Percentiles rank a stretch among this genome's conserved stretches.
Conservation (phyloP, 2,329 filamentous ascomycete genomes). For the Colletotrichum trifolii region DNA sequence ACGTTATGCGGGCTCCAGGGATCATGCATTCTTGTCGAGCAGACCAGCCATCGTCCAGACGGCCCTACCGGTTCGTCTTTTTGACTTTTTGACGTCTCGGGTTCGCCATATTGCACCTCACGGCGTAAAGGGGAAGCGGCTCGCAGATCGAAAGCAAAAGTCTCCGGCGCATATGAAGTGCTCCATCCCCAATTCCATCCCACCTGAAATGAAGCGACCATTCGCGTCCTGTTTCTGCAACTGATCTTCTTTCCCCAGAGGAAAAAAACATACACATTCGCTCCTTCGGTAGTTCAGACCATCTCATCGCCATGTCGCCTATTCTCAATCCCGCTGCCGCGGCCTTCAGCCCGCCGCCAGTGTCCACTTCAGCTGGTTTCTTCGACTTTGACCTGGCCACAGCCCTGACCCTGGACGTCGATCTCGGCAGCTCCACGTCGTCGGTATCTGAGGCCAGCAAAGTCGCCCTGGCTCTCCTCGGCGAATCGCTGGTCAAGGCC, state of each 20-base stretch:
- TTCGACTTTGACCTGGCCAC: slow-evolving; percentile 4
- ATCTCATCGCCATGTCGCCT: slow-evolving; percentile 2
- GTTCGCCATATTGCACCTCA: slow-evolving; percentile 2
- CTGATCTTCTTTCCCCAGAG: no score
- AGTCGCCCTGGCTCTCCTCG: slow-evolving; percentile 9
- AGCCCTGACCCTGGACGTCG: not conserved
- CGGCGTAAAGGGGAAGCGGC: slow-evolving; percentile 10
- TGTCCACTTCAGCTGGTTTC: slow-evolving; percentile 1
- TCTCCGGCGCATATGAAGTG: not conserved
- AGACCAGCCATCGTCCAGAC: slow-evolving; percentile 5
- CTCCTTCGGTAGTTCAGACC: not conserved
- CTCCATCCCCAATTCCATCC: not conserved
- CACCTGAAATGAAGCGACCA: not conserved
- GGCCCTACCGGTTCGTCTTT: slow-evolving; percentile 10
- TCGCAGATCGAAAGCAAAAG: not conserved
- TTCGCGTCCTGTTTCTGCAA: not conserved
- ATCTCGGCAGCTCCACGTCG: not conserved
- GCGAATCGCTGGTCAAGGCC: slow-evolving; percentile 17
- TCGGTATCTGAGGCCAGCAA: not conserved
- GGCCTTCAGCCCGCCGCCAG: slow-evolving; percentile 10
- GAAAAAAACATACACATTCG: not conserved
- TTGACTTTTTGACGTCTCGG: slow-evolving; percentile 12
- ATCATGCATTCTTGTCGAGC: slow-evolving; percentile 3
- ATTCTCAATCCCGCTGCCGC: slow-evolving; percentile 10
- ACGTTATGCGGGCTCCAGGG: slow-evolving; percentile 18